Evolutionary conservation across 306 rosid species (phyloP).

Genomic region (apple (Malus domestica)): DNA sequence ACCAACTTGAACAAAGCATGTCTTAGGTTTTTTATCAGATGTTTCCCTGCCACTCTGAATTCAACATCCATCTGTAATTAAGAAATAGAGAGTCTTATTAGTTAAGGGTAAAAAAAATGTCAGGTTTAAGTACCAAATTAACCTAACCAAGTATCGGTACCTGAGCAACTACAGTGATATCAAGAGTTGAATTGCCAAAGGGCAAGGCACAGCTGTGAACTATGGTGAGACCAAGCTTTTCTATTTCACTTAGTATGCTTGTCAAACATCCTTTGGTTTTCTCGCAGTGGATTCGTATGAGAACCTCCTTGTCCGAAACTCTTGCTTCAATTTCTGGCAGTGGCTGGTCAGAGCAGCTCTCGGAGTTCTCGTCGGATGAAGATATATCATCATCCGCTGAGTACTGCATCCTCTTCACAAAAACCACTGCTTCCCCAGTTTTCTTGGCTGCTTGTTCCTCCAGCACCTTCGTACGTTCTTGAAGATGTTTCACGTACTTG

Average conservation of each 20-base stretch:
- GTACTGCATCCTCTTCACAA: conserved; percentile 40
- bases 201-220: conserved; percentile 51
- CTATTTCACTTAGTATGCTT: conserved; percentile 30
- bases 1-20: conserved; percentile 29
- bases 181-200: conserved; percentile 50
- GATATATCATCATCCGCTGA: conserved; percentile 23
- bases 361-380: conserved; percentile 28
- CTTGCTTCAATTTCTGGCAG: conserved; percentile 71
- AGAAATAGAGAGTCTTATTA: neutral
- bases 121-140: neutral
- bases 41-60: conserved; percentile 40
- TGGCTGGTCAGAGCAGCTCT: conserved; percentile 16
- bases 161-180: conserved; percentile 65
- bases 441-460: conserved; percentile 48
- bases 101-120: neutral
- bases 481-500: conserved; percentile 49
- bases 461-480: conserved; percentile 42
- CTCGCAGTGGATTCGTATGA: conserved; percentile 58
- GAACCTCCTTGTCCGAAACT: conserved; percentile 47
- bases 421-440: conserved; percentile 34
- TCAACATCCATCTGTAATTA: conserved; percentile 58
- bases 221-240: conserved; percentile 45
- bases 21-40: conserved; percentile 40
- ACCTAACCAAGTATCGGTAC: conserved; percentile 18
- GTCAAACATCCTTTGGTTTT: conserved; percentile 34